Conservation (phyloP, 768 basidiomycete species). For the Leccinum barrowsii region DNA sequence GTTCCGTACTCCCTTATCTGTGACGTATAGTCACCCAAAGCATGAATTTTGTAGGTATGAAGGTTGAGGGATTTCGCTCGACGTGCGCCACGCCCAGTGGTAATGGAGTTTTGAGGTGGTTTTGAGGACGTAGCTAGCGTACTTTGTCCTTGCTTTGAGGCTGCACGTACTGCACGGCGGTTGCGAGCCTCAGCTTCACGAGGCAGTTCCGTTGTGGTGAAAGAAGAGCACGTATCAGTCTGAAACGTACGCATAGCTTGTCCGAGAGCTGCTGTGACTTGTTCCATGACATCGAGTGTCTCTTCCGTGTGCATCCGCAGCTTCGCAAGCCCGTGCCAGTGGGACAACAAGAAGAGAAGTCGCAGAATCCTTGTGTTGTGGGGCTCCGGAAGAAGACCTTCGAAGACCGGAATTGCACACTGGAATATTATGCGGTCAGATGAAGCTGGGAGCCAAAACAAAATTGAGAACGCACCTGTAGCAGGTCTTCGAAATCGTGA, state of each 20-base stretch:
- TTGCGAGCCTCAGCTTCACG: not conserved
- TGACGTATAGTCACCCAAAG: not conserved
- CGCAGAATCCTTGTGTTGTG: not conserved
- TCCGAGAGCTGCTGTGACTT: not conserved
- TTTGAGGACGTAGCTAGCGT: not conserved
- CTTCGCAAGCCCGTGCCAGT: not conserved
- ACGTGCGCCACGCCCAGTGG: not conserved
- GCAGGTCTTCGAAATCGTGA: not conserved
- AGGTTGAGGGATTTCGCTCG: not conserved
- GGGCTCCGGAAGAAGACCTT: not conserved
- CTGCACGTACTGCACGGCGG: not conserved
- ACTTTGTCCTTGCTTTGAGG: not conserved
- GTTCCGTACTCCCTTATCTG: not conserved
- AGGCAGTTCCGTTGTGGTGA: not conserved
- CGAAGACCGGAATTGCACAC: not conserved
- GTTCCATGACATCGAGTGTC: not conserved
- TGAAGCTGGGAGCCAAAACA: too few species aligned
- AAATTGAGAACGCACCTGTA: not conserved
- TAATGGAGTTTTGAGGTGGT: not conserved
- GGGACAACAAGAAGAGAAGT: not conserved
- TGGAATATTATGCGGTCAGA: not conserved
- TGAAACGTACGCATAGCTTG: not conserved
- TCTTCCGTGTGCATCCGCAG: not conserved
- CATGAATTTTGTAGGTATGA: not conserved
- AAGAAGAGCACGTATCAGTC: not conserved